These are phyloP conservation scores for Condylostoma magnum DNA, from an alignment of 169 alveolate species.

Conservation along the genomic window DNA sequence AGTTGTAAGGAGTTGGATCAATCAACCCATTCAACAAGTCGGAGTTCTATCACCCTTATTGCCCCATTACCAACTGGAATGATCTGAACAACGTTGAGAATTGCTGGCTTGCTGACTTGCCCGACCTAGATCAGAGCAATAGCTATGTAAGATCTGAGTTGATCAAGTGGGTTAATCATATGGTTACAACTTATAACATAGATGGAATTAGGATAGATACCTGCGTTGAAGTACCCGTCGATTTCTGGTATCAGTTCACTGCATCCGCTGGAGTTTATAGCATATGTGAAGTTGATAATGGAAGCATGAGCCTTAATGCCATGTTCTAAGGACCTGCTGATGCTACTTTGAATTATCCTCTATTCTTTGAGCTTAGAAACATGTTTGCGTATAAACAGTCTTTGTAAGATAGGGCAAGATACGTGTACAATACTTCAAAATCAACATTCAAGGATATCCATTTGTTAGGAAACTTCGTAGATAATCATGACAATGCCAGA, in stretches of 20 bases:
- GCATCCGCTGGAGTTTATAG: conserved; percentile 71
- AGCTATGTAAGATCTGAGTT: conserved; percentile 59
- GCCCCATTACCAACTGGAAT: conserved; percentile 56
- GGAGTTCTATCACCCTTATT: conserved; percentile 72
- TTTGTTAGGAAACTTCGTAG: conserved; percentile 75
- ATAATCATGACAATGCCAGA: conserved; percentile 84
- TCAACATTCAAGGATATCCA: conserved; percentile 42
- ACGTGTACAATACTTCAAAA: conserved; percentile 23
- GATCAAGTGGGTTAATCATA: conserved; percentile 62
- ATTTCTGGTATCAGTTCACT: conserved; percentile 74
- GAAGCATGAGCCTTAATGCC: conserved; percentile 56
- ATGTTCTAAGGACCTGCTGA: conserved; percentile 59
- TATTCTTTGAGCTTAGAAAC: conserved; percentile 65
- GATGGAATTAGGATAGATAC: conserved; percentile 86
- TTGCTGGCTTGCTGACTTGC: conserved; percentile 80
- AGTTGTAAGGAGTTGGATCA: conserved; percentile 32
- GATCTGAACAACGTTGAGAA: conserved; percentile 63
- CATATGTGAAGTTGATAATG: conserved; percentile 77
- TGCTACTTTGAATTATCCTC: conserved; percentile 74
- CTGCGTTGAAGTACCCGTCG: conserved; percentile 69
- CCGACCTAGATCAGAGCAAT: conserved; percentile 77
- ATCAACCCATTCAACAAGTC: conserved; percentile 76
- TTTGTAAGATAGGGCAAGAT: conserved; percentile 31
- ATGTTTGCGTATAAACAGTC: conserved; percentile 32
- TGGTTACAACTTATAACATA: conserved; percentile 56